phyloP scores from a whole-genome alignment of 73 alveolate genomes.

The Strombidium stylifer region DNA sequence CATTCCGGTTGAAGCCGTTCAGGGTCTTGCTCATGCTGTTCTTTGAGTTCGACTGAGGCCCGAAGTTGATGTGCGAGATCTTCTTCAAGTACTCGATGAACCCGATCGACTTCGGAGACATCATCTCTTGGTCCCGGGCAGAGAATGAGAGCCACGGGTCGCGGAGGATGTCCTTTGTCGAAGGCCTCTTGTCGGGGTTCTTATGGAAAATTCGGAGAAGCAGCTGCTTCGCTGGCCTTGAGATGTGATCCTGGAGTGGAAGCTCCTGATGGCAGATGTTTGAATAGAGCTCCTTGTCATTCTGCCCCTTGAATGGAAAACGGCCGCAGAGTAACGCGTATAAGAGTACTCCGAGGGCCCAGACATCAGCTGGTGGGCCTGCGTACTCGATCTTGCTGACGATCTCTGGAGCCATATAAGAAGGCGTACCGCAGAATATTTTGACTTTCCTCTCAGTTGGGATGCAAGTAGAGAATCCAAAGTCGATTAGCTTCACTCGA shows the following conservation, averaged over 20 bases:
- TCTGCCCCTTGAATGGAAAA: slow-evolving; percentile 72
- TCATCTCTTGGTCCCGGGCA: slow-evolving; percentile 3
- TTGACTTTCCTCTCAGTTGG: slow-evolving; percentile 67
- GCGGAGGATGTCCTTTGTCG: slow-evolving; percentile 56
- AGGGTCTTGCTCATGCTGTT: too few species aligned
- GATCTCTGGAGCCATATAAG: slow-evolving; percentile 89
- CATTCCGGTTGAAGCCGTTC: too few species aligned
- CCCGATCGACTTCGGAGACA: too few species aligned
- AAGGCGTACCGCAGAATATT: slow-evolving; percentile 86
- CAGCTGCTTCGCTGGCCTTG: slow-evolving; percentile 5
- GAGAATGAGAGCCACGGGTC: slow-evolving; percentile 4
- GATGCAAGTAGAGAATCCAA: slow-evolving; percentile 82
- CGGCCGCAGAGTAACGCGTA: slow-evolving; percentile 66
- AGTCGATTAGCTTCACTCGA: slow-evolving; percentile 76
- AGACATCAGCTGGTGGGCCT: slow-evolving; percentile 78
- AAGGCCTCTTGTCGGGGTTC: slow-evolving; percentile 65
- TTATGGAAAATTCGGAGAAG: slow-evolving; percentile 38
- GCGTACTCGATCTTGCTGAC: slow-evolving; percentile 65
- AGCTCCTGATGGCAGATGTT: slow-evolving; percentile 50
- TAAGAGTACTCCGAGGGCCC: slow-evolving; percentile 82
- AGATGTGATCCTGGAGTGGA: slow-evolving; percentile 50
- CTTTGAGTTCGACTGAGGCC: too few species aligned
- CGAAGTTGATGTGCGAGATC: too few species aligned
- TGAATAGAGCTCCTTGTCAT: slow-evolving; percentile 72
- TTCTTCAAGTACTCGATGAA: too few species aligned